Evolutionary conservation across 2,329 filamentous ascomycete species (phyloP).

Genomic region (Colletotrichum sp.): DNA sequence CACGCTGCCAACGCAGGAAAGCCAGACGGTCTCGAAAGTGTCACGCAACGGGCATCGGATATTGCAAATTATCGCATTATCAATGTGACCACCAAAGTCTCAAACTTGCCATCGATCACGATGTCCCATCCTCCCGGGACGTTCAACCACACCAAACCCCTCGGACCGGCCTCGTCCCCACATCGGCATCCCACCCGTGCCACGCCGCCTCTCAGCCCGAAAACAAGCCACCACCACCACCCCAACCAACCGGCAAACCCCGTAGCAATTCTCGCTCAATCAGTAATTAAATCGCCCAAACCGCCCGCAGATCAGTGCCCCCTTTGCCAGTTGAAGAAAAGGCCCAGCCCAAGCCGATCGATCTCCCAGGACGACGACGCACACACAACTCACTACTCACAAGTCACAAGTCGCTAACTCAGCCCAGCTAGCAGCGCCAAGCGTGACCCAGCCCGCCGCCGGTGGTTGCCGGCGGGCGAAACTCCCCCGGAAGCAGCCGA

Average conservation of each 20-base stretch:
- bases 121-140: neutral
- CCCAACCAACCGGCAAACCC: neutral
- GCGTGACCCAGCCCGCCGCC: neutral
- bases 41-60: no score
- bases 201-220: neutral
- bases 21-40: no score
- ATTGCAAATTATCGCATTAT: no score
- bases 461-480: neutral
- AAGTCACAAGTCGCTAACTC: neutral
- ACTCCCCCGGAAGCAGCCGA: neutral
- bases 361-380: neutral
- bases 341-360: neutral
- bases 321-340: neutral
- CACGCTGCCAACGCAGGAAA: no score
- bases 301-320: neutral
- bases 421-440: neutral
- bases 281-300: neutral
- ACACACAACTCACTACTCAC: neutral
- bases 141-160: neutral
- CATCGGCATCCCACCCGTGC: neutral
- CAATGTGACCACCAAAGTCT: neutral
- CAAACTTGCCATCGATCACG: neutral
- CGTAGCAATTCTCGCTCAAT: neutral
- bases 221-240: neutral
- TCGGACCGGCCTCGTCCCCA: neutral